phyloP scores from a whole-genome alignment of 345 rosid species.

The Draba incana region DNA sequence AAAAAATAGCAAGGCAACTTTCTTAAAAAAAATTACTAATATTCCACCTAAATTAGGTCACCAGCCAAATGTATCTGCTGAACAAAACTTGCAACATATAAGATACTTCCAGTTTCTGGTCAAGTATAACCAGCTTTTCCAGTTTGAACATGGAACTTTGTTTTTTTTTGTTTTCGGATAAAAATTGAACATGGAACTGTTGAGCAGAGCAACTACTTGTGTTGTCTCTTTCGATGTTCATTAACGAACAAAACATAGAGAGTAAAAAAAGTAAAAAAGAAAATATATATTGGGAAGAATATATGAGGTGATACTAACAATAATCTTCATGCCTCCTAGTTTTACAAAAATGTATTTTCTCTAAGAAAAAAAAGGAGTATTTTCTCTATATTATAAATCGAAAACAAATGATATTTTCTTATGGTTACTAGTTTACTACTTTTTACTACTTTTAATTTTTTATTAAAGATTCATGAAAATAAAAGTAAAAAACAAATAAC shows the following conservation, averaged over 20 bases:
- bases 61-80: conserved; percentile 29
- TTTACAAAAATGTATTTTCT: not conserved
- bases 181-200: conserved; percentile 33
- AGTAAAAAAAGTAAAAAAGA: not conserved
- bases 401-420: not conserved
- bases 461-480: no score
- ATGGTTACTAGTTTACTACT: no score
- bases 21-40: no score
- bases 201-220: conserved; percentile 39
- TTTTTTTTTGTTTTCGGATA: no score
- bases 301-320: conserved; percentile 15
- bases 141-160: conserved; percentile 33
- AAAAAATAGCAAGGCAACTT: no score
- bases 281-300: not conserved
- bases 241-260: conserved; percentile 34
- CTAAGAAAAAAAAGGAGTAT: no score
- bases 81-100: conserved; percentile 11
- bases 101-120: conserved; percentile 30
- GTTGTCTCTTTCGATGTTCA: conserved; percentile 39
- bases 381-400: not conserved
- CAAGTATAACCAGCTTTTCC: conserved; percentile 30
- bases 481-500: no score
- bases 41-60: conserved; percentile 31
- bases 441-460: no score
- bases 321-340: conserved; percentile 3